Conservation (phyloP, 2,329 filamentous ascomycete genomes). For the Claviceps capensis region DNA sequence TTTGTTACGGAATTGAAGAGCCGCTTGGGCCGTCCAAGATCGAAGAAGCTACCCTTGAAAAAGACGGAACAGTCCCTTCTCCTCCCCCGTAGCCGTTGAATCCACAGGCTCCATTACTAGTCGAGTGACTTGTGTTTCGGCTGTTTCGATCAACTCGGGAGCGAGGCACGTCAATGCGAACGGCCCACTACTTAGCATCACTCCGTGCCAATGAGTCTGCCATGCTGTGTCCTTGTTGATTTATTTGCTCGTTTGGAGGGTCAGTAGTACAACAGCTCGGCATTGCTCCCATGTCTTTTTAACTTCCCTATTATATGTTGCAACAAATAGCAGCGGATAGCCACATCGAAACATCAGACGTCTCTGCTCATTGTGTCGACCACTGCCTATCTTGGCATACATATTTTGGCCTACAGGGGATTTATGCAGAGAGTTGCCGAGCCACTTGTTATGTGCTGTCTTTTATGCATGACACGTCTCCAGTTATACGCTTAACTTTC, state of each 20-base stretch:
- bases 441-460: conserved; percentile 1
- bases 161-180: conserved; percentile 7
- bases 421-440: background rate
- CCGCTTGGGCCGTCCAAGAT: conserved; percentile 10
- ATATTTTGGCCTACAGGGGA: background rate
- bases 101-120: conserved; percentile 1
- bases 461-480: background rate
- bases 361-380: background rate
- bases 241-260: background rate
- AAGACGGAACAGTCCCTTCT: conserved; percentile 1
- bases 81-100: conserved; percentile 1
- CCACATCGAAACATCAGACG: conserved; percentile 6
- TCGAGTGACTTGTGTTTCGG: conserved; percentile 9
- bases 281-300: background rate
- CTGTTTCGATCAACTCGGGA: conserved; percentile 10
- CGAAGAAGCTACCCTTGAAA: conserved; percentile 4
- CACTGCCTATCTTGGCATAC: background rate
- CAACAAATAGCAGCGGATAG: conserved; percentile 5
- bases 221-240: conserved; percentile 1
- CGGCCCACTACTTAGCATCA: conserved; percentile 7
- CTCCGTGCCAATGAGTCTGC: conserved; percentile 5
- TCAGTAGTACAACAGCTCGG: conserved; percentile 1
- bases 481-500: background rate
- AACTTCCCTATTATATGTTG: background rate
- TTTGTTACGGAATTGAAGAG: conserved; percentile 4